phyloP scores from a whole-genome alignment of 805 yeast species.

The Candida gorgasii region DNA sequence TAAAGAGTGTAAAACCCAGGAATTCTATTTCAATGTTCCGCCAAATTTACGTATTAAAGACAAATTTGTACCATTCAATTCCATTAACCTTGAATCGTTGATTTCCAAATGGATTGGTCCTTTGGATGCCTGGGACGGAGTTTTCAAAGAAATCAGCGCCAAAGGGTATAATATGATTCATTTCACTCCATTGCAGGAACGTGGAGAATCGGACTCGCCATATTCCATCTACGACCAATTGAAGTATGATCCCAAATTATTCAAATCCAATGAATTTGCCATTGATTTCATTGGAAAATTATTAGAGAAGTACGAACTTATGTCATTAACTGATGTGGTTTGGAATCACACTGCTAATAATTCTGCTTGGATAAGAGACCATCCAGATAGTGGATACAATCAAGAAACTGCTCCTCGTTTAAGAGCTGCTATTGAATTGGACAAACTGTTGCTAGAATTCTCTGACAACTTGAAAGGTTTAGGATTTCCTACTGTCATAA shows the following conservation, averaged over 20 bases:
- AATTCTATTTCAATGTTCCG: conserved; percentile 75
- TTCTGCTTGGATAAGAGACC: conserved; percentile 79
- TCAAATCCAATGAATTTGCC: conserved; percentile 58
- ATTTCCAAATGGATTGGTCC: conserved; percentile 92
- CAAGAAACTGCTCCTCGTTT: conserved; percentile 87
- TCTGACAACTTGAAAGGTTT: conserved; percentile 56
- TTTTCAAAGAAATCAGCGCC: conserved; percentile 58
- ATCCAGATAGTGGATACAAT: conserved; percentile 91
- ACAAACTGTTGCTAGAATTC: conserved; percentile 63
- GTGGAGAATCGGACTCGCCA: conserved; percentile 92
- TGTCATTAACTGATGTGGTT: conserved; percentile 88
- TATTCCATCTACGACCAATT: conserved; percentile 89
- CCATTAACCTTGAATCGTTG: conserved; percentile 79
- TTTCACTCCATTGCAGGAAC: conserved; percentile 87
- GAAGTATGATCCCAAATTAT: conserved; percentile 65
- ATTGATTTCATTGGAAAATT: conserved; percentile 47
- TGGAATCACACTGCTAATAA: conserved; percentile 94
- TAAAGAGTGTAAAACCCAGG: conserved; percentile 47
- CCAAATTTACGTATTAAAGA: conserved; percentile 66
- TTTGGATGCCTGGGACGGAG: conserved; percentile 60
- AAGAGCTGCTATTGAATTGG: conserved; percentile 80
- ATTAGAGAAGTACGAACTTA: conserved; percentile 56
- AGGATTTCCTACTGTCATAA: conserved; percentile 62
- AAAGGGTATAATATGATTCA: conserved; percentile 96
- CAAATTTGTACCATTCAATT: conserved; percentile 65